Conservation (phyloP, 2,329 filamentous ascomycete species). For the Tricladium varicosporioides region DNA sequence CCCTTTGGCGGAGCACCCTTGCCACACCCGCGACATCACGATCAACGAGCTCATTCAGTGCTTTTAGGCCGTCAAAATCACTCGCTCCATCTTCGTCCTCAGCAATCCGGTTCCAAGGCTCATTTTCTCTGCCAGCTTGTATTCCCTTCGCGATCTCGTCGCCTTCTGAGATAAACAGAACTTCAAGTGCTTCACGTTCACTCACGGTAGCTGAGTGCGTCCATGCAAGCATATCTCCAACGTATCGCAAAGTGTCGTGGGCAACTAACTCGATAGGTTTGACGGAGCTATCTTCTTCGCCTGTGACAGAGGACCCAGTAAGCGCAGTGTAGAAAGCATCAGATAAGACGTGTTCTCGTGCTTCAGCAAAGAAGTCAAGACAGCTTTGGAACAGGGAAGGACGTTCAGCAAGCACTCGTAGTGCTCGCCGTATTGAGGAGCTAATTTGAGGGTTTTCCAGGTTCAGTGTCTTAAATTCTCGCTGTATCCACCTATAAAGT, state of each 20-base stretch:
- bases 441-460: constrained; percentile 93
- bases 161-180: constrained; percentile 86
- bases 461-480: constrained; percentile 88
- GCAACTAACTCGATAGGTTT: constrained; percentile 95
- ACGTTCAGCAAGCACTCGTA: constrained; percentile 84
- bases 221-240: constrained; percentile 98
- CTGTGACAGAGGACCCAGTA: constrained; percentile 65
- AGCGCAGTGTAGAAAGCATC: constrained; percentile 87
- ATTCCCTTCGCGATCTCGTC: constrained; percentile 84
- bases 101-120: constrained; percentile 72
- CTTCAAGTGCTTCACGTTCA: constrained; percentile 87
- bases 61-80: constrained; percentile 76
- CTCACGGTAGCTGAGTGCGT: constrained; percentile 91
- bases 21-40: constrained; percentile 79
- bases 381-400: constrained; percentile 91
- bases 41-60: constrained; percentile 82
- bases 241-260: constrained; percentile 86
- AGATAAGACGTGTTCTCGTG: constrained; percentile 80
- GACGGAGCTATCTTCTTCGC: constrained; percentile 57
- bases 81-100: constrained; percentile 55
- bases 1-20: constrained; percentile 80
- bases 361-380: constrained; percentile 88
- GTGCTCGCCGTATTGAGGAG: constrained; percentile 74
- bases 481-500: constrained; percentile 91
- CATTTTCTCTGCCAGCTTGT: constrained; percentile 74